Percentiles rank a stretch among this genome's conserved stretches.
These are phyloP conservation scores for Metahyphopichia silvanorum DNA, from an alignment of 805 yeast species.

Conservation along the genomic window DNA sequence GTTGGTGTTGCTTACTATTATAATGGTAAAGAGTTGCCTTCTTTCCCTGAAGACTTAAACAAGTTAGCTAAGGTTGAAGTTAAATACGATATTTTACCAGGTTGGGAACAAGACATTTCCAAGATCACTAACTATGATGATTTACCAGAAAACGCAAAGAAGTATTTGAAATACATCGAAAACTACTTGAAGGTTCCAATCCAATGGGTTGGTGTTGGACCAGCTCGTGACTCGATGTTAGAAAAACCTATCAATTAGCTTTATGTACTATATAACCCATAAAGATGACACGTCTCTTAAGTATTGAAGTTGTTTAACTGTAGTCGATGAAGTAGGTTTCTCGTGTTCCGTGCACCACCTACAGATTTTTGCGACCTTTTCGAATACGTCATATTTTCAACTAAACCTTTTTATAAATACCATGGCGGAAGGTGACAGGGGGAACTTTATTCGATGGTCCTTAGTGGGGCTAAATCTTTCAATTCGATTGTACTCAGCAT, in stretches of 20 bases:
- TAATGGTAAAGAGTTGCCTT: conserved; percentile 69
- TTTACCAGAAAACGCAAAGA: conserved; percentile 83
- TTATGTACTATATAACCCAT: neutral
- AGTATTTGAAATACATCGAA: conserved; percentile 82
- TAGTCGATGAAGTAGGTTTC: too few species aligned
- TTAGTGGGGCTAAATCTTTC: conserved; percentile 2
- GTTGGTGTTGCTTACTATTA: conserved; percentile 82
- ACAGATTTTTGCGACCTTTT: too few species aligned
- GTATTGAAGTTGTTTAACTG: too few species aligned
- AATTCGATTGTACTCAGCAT: conserved; percentile 36
- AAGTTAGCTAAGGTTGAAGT: conserved; percentile 88
- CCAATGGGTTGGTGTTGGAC: conserved; percentile 98
- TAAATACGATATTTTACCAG: conserved; percentile 86
- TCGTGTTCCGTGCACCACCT: too few species aligned
- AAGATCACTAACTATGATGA: conserved; percentile 65
- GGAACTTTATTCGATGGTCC: neutral
- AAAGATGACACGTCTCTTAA: too few species aligned
- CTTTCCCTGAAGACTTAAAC: conserved; percentile 91
- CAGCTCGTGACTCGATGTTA: conserved; percentile 92
- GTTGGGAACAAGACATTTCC: conserved; percentile 89
- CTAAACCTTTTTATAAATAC: too few species aligned
- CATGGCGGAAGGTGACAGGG: too few species aligned
- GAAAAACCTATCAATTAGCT: conserved; percentile 38
- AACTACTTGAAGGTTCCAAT: conserved; percentile 79
- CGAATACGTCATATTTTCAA: too few species aligned